These are phyloP conservation scores for Ramichloridium luteum DNA, from an alignment of 2,329 filamentous ascomycete species.

Conservation along the genomic window DNA sequence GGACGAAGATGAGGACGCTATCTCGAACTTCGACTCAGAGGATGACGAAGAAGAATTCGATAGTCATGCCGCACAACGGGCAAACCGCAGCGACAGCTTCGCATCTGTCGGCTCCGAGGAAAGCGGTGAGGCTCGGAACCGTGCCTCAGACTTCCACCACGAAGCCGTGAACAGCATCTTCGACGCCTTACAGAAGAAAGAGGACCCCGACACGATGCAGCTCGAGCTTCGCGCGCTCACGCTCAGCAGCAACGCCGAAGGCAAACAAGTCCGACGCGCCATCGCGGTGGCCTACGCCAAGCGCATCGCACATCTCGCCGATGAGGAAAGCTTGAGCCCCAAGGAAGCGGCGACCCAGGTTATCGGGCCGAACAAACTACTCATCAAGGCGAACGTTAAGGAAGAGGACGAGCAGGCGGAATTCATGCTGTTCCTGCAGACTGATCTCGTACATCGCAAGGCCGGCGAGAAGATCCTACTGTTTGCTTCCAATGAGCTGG, in stretches of 20 bases:
- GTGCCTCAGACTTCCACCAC: constrained; percentile 60
- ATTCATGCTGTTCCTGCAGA: constrained; percentile 70
- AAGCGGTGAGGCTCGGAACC: constrained; percentile 29
- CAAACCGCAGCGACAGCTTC: constrained; percentile 24
- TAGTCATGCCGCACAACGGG: constrained; percentile 29
- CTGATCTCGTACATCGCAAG: constrained; percentile 55
- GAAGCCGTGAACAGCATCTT: constrained; percentile 80
- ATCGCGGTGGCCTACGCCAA: constrained; percentile 77
- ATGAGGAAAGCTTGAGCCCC: constrained; percentile 27
- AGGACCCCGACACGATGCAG: constrained; percentile 71
- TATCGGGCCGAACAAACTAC: constrained; percentile 42
- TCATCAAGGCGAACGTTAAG: constrained; percentile 45
- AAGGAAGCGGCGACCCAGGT: constrained; percentile 32
- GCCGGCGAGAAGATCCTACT: constrained; percentile 59
- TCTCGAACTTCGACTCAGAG: constrained; percentile 50
- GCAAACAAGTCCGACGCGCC: constrained; percentile 74
- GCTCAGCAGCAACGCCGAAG: constrained; percentile 80
- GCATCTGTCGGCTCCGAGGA: constrained; percentile 50
- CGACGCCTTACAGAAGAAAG: constrained; percentile 64
- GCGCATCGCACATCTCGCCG: constrained; percentile 58
- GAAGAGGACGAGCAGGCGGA: constrained; percentile 64
- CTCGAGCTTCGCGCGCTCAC: constrained; percentile 90
- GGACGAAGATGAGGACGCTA: constrained; percentile 43
- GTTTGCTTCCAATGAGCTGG: constrained; percentile 71
- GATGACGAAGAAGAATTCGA: constrained; percentile 30